These are phyloP conservation scores for Carallia brachiata DNA, from an alignment of 345 rosid species.

Conservation along the genomic window DNA sequence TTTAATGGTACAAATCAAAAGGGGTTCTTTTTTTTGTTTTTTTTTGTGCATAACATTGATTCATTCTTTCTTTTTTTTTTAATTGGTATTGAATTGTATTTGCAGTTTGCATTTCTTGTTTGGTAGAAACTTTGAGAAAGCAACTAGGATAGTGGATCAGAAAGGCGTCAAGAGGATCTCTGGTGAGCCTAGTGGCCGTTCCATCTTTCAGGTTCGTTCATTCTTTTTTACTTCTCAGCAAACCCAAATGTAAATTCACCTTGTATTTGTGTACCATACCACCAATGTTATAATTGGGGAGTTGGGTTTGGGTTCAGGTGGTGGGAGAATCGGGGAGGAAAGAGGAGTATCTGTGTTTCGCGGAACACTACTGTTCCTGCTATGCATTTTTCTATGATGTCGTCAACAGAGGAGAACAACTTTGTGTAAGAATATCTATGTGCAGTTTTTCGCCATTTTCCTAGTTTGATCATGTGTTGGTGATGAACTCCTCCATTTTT, in stretches of 20 bases:
- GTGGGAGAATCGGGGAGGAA: conserved; percentile 82
- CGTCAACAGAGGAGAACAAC: conserved; percentile 84
- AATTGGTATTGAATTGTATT: neutral
- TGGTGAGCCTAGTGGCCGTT: conserved; percentile 74
- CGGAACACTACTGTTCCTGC: conserved; percentile 77
- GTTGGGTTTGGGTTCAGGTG: conserved; percentile 37
- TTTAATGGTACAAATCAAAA: neutral
- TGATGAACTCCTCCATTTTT: conserved; percentile 5
- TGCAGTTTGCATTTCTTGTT: conserved; percentile 77
- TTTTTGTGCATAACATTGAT: too few relatives aligned
- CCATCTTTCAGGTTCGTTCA: conserved; percentile 61
- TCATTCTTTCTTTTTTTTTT: neutral
- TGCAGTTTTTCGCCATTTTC: neutral
- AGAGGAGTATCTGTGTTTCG: conserved; percentile 83
- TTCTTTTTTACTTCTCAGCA: neutral
- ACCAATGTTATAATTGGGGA: too few relatives aligned
- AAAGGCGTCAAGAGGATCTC: conserved; percentile 71
- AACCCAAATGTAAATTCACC: too few relatives aligned
- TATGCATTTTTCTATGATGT: conserved; percentile 85
- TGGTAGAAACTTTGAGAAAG: conserved; percentile 86
- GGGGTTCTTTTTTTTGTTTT: neutral
- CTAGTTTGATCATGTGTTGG: neutral
- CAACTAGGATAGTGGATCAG: conserved; percentile 73
- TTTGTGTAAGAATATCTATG: conserved; percentile 47
- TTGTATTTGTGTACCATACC: too few relatives aligned